Evolutionary conservation across 345 rosid species (phyloP), one percentile per base, ranked within the genome.

Genomic region (Gossypium ekmanianum): DNA sequence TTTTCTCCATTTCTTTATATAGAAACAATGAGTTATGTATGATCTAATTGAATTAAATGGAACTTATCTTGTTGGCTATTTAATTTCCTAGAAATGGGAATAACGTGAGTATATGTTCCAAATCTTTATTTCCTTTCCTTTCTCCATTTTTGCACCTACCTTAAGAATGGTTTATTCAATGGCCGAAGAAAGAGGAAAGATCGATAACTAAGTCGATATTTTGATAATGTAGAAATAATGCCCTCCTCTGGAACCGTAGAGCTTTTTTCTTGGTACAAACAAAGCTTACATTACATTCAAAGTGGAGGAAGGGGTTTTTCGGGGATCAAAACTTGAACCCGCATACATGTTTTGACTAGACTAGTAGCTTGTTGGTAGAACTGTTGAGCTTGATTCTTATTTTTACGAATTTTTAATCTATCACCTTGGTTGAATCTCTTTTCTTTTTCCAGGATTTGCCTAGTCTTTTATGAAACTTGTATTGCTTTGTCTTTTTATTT

Each of bases 11-110:
- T 76, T 24, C 9, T 27, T 52, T 66, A 1, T 9, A 39, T 7
- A 24, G 5, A 66, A 59, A 44, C 45, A 10, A 13, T 45, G 56
- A 39, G 50, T 3, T 72, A 34, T 34, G 41, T 12, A 17, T 24
- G 43, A 68, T 73, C 24, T 43, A 12, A 73, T 45, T n/a, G 57
- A 61, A 27, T 27, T 63, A 61, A 10, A 45, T 48, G 55, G 29
- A 57, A 16, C 56, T 73, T 45, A 22, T 58, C 54, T 73, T 20
- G 52, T 26, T 73, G 54, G 22, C 9, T 73, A 13, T 58, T 61
- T 9, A 44, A 43, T 59, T 59, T 57, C 18, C 75, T 72, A 27
- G 22, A 59, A 59, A 58, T 9, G 16, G 56, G 54, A 73, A 73
- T 14, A 56, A 6, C 29, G 2, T 51, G 47, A 10, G 61, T 39